Evolutionary conservation across 805 yeast species (phyloP).

Genomic region (Priceomyces castillae): DNA sequence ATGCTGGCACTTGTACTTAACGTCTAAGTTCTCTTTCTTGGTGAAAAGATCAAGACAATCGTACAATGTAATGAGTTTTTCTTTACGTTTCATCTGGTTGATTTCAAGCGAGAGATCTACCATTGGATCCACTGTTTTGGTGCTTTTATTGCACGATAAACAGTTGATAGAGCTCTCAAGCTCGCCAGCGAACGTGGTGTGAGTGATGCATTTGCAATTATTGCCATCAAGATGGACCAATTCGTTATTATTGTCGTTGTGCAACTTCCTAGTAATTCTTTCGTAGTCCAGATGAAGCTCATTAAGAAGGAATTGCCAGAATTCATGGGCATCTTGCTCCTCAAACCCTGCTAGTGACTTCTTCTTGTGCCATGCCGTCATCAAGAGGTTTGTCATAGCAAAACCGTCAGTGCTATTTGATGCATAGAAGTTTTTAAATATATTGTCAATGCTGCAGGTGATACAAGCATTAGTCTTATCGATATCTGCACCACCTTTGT

Average conservation of each 20-base stretch:
- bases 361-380: constrained; percentile 86
- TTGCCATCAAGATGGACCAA: not conserved
- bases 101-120: constrained; percentile 86
- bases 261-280: constrained; percentile 13
- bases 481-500: constrained; percentile 15
- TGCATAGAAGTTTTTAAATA: constrained; percentile 73
- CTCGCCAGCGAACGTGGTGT: constrained; percentile 78
- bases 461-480: constrained; percentile 54
- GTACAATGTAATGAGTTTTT: constrained; percentile 37
- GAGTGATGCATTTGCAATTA: constrained; percentile 75
- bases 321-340: constrained; percentile 98
- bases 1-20: constrained; percentile 62
- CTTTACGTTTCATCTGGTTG: constrained; percentile 28
- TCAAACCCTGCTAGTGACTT: constrained; percentile 89
- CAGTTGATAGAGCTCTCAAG: constrained; percentile 79
- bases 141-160: constrained; percentile 58
- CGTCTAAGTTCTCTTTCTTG: constrained; percentile 70
- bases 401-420: constrained; percentile 59
- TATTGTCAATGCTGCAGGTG: constrained; percentile 80
- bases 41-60: constrained; percentile 80
- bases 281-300: constrained; percentile 59
- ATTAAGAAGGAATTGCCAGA: constrained; percentile 86
- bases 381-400: constrained; percentile 77
- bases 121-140: constrained; percentile 82
- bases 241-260: not conserved